Evolutionary conservation across 1,139 yeast genomes (phyloP), one percentile per base, ranked within the genome.

Genomic region (Taphrina sp.): DNA sequence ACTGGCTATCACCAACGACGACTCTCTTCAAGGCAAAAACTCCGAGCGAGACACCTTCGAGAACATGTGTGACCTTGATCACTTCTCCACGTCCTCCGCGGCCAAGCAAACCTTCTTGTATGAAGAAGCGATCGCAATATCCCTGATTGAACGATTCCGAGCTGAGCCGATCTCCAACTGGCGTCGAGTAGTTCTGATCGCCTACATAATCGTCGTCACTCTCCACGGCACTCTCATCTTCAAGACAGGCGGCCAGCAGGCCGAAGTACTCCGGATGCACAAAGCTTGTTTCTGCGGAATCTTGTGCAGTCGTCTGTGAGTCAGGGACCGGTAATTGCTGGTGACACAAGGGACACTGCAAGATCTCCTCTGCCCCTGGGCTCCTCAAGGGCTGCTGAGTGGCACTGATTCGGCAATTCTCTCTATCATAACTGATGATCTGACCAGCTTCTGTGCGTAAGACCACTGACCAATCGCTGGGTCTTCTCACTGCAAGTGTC

Each of bases 31-130:
- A 73, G 0, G 96, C 95, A 73, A 85, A 89, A 0, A 79, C 73
- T 0, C 96, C 96, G 35, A 89, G 67, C 17, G 82, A 76, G 23
- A 83, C 76, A 5, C 83, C 83, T 61, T 85, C 83, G 29, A 89
- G 74, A 19, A 79, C 76, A 67, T 89, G 96, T 58, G 82, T 85
- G 5, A 89, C 96, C 64, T 87, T 80, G 65, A 79, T 84, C 2
- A 89, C 96, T 28, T 84, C 80, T 0, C 95, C 95, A 60, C 87
- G 79, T 5, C 95, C 85, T 0, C 96, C 96, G 36, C 83, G 76
- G 0, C 96, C 96, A 26, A 88, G 70, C 1, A 75, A 66, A 1
- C 72, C 69, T 36, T 75, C 66, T 17, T 74, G 72, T 35, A 73
- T 74, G 69, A 88, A 88, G 66, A 88, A 88, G 56, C 83, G 61